Base-by-base conservation (phyloP, 768 basidiomycete species). In the Psilocybe cubensis region DNA sequence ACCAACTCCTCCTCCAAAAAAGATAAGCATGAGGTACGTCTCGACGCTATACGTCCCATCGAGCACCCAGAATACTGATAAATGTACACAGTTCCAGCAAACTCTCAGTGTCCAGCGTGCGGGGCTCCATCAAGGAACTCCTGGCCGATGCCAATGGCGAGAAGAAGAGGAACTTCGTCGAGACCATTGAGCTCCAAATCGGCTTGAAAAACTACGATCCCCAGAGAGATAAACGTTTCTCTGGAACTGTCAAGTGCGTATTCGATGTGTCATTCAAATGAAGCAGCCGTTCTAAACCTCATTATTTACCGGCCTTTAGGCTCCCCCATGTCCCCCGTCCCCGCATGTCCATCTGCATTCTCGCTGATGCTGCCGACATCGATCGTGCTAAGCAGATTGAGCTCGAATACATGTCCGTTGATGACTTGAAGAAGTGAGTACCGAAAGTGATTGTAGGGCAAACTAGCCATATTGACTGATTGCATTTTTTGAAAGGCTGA, bases 181-280 rank as follows among this genome's bases (percentile, higher is more conserved):
- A 96, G 84, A 97, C 95, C 56, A 88, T 96, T 71, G 95, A 97
- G 76, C 84, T 97, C 66, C 94, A 96, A 76, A 92, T 97, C 67
- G 95, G 95, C 66, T 85, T 97, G 70, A 97, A 96, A 83, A 97
- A 97, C 86, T 97, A 97, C 81, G 95, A 99, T 77, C 96, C 97
- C 67, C 97, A 98, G 87, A 84, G 97, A 63, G 97, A 99, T 79
- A 99, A 98, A 84, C 97, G 97, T 94, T 98, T 99, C 92, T 96
- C 94, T 63, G 94, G 94, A 70, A 97, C 94, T 49, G 94, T 96
- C 79, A 96, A 96, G 95, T 95, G 63, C 59, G 83, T 74, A 25
- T 29, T 27, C 14, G n/a, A 11, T 1, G 45, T 1, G 4, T 20
- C 42, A 31, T 48, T 50, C 28, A 11, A 7, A 43, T 6, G 52